Evolutionary conservation across 805 yeast species (phyloP).

Genomic region (Novakomyces olei): DNA sequence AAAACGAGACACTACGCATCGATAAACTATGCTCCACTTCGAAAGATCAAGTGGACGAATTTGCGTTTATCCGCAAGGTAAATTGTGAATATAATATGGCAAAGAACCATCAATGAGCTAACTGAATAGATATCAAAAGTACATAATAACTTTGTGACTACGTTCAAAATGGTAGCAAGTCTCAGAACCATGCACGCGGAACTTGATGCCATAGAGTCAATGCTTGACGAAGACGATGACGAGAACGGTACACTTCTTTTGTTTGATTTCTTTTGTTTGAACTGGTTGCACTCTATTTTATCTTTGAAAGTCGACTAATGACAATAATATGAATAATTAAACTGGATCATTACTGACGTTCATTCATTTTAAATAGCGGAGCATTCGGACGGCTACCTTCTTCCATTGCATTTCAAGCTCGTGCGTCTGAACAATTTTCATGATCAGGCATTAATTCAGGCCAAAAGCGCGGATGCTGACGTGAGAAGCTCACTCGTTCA

Average conservation of each 20-base stretch:
- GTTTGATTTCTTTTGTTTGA: too few relatives aligned
- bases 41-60: constrained; percentile 29
- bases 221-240: constrained; percentile 29
- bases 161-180: constrained; percentile 39
- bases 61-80: constrained; percentile 33
- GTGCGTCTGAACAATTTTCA: constrained; percentile 53
- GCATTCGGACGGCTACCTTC: constrained; percentile 35
- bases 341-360: neutral
- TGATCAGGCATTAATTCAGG: constrained; percentile 45
- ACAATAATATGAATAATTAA: too few relatives aligned
- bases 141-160: constrained; percentile 50
- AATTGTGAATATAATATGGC: neutral
- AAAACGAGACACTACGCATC: constrained; percentile 3
- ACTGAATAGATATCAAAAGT: constrained; percentile 24
- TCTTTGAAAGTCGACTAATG: neutral
- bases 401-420: constrained; percentile 46
- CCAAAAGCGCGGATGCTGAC: constrained; percentile 30
- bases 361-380: constrained; percentile 14
- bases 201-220: constrained; percentile 25
- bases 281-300: neutral
- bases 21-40: constrained; percentile 7
- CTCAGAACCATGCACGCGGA: constrained; percentile 34
- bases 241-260: too few relatives aligned
- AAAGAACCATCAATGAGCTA: neutral
- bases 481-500: constrained; percentile 32